These are phyloP conservation scores for Colletotrichum truncatum DNA, from an alignment of 2,329 filamentous ascomycete species.

Conservation along the genomic window DNA sequence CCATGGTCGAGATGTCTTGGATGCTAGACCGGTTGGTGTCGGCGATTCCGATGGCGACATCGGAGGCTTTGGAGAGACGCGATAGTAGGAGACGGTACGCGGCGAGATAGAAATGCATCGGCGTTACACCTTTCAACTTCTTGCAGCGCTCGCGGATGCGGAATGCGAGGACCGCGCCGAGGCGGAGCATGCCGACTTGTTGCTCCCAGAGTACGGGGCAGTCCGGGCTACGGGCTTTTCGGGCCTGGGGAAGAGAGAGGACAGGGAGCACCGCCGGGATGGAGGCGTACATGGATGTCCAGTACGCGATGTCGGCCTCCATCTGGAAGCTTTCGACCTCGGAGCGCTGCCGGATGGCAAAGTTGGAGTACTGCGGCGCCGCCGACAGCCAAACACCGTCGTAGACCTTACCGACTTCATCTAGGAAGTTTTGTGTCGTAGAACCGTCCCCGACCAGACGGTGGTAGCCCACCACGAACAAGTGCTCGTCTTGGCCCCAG, in stretches of 20 bases:
- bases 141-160: neutral
- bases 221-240: neutral
- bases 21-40: slow-evolving; percentile 51
- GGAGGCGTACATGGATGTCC: slow-evolving; percentile 33
- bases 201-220: neutral
- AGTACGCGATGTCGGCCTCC: neutral
- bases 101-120: slow-evolving; percentile 57
- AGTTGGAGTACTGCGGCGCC: slow-evolving; percentile 43
- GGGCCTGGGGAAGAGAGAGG: neutral
- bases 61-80: slow-evolving; percentile 26
- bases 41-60: slow-evolving; percentile 57
- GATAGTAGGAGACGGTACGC: slow-evolving; percentile 35
- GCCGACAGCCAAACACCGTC: neutral
- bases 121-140: slow-evolving; percentile 23
- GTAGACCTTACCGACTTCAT: neutral
- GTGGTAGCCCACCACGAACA: slow-evolving; percentile 8
- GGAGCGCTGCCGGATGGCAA: slow-evolving; percentile 44
- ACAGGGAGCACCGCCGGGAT: slow-evolving; percentile 18
- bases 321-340: too few species aligned
- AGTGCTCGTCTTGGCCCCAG: neutral
- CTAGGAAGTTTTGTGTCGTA: slow-evolving; percentile 2
- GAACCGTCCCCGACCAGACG: slow-evolving; percentile 9
- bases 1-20: slow-evolving; percentile 46
- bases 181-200: neutral
- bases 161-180: neutral